phyloP scores from a whole-genome alignment of 371 early-diverging fungal species.

The Mucor mucedo region DNA sequence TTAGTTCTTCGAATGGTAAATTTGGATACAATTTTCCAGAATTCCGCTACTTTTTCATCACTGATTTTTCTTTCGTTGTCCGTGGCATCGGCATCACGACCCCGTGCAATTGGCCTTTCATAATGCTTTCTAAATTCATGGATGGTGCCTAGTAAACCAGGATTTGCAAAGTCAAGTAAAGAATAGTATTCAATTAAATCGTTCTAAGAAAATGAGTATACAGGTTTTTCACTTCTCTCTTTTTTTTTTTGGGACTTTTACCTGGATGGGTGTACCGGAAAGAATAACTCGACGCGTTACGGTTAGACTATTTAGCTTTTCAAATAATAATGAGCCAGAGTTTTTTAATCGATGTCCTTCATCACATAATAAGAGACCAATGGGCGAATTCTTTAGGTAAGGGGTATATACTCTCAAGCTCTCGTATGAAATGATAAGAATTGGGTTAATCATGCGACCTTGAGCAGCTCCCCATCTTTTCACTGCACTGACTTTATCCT shows the following conservation, averaged over 20 bases:
- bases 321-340: constrained; percentile 84
- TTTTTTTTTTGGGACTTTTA: constrained; percentile 12
- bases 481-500: constrained; percentile 83
- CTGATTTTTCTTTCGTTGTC: constrained; percentile 81
- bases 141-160: constrained; percentile 93
- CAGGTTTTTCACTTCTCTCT: background rate
- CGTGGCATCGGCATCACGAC: constrained; percentile 90
- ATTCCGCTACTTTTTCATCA: constrained; percentile 86
- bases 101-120: constrained; percentile 92
- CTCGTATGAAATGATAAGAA: constrained; percentile 96
- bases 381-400: constrained; percentile 75
- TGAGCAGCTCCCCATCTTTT: constrained; percentile 82
- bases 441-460: constrained; percentile 84
- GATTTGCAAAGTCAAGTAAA: constrained; percentile 93
- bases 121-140: constrained; percentile 90
- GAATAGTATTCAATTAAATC: constrained; percentile 96
- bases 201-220: constrained; percentile 57
- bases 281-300: constrained; percentile 90
- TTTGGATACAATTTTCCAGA: constrained; percentile 85
- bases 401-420: constrained; percentile 83
- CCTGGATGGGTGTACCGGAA: constrained; percentile 98
- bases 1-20: constrained; percentile 97
- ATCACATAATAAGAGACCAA: constrained; percentile 95
- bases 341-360: constrained; percentile 99
- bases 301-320: constrained; percentile 82